Base-by-base conservation (phyloP, 441 rosid species). In the Croton laevigatus region DNA sequence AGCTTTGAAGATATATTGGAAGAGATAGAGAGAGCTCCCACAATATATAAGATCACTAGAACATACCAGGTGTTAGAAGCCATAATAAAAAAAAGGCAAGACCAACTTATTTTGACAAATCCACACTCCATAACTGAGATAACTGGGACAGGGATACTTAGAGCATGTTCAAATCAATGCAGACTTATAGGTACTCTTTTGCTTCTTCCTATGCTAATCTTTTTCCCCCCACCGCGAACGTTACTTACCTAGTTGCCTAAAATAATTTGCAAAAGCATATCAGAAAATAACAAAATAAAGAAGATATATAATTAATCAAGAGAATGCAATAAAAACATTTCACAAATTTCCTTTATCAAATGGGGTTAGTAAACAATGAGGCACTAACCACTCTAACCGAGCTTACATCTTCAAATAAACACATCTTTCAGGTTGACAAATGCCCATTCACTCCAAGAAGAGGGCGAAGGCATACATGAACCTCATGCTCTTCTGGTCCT, bases 401-500 rank as follows among this genome's bases (percentile, higher is more conserved):
- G 74, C 77, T 77, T 70, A 71, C 75, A 80, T 74, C 68, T 71
- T 80, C 75, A 83, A 66, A 77, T 74, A 72, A 80, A 78, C 52
- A 73, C 55, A 76, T 75, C 79, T 69, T 83, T 72, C 71, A 73
- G 78, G 78, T 78, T 62, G 65, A 81, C 81, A 70, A 72, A 76
- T 22, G 83, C 69, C 67, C 87, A 73, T 68, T 84, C 88, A 66
- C 77, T 80, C 90, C 90, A 68, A 57, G 90, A 76, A 32, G 79
- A 65, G 62, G 93, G 66, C 95, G 89, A 53, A 89, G 81, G 81
- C 91, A 91, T 44, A 89, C 94, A 8, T 83, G 94, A 52, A 91
- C 97, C 72, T 91, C 97, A 66, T 90, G 97, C 82, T 91, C 97
- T 82, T 88, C 96, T 53, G 90, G 96, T 71, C 96, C 97, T 52